Base-by-base conservation (phyloP, 2,329 filamentous ascomycete species). In the Xylariaceae sp. region DNA sequence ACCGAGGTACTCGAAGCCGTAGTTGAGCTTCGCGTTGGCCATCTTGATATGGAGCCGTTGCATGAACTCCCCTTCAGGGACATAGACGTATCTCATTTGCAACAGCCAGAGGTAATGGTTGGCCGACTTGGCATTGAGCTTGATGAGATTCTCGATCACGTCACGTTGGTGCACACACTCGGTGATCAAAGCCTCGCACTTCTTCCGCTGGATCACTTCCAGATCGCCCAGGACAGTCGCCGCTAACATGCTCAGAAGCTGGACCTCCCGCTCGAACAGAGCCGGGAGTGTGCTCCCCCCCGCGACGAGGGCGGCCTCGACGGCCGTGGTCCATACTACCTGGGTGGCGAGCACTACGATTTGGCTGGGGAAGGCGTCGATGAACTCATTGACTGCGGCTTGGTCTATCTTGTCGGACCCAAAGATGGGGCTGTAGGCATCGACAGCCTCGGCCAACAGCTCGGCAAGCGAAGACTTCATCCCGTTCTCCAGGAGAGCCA, bases 161-260 rank as follows among this genome's bases (percentile, higher is more conserved):
- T 98, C 92, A 45, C 92, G 85, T 63, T 99, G 94, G 60, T 98
- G 92, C 11, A 99, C 92, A 59, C 92, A 97, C 61, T 98, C 94
- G 0, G 94, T 99, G 58, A 99, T 98, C 50, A 98, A 76, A 64
- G 96, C 90, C 62, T 99, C 92, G 64, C 90, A 98, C 69, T 95
- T 96, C 73, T 95, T 95, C 47, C 92, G 78, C 57, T 85, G 79
- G 34, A 96, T 85, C 5, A 87, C 71, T 50, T 89, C 85, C 15
- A 98, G 76, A 55, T 98, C 89, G 27, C 86, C 87, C 12, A 98
- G 73, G 9, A 99, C 92, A 3, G 88, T 90, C 27, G 85, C 76
- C 14, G 92, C 92, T 39, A 98, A 81, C 15, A 94, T 71, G 39
- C 86, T 81, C 31, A 99, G 79, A 18, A 96, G 78, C 54, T 85